Evolutionary conservation across 2,329 filamentous ascomycete species (phyloP), one percentile per base, ranked within the genome.

Genomic region (Amesomyces nigricolor): DNA sequence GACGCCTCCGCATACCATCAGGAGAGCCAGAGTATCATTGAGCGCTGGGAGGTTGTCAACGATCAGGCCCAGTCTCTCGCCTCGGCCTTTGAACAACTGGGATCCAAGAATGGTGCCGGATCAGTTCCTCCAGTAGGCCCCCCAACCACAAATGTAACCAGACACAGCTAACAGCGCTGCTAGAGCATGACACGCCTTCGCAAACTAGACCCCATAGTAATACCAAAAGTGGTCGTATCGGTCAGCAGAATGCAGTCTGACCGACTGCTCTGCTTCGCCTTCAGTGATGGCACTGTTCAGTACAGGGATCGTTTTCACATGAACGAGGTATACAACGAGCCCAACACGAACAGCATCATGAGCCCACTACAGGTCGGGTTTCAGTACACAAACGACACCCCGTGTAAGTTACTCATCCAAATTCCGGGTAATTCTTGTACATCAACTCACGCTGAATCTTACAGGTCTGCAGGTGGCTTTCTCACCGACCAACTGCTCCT

Each of bases 311-410:
- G 90, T 10, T 77, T 80, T 47, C 88, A 82, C 0, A 86, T 95
- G 79, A 77, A 82, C 4, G 78, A 85, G 51, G 74, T 91, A 0
- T 84, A 82, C 59, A 78, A 80, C 5, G 80, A 86, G 54, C 77
- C 79, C 29, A 86, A 87, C 63, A 71, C 82, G 7, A 79, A 82
- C 43, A 82, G 76, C 45, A 82, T 95, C 32, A 82, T 80, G 58
- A 87, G 83, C 54, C 76, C 95, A 29, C 76, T 85, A 29, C 89
- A 96, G 68, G 83, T 85, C 45, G 90, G 90, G 1, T 95, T 95
- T 69, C 77, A 79, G 6, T 94, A 88, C 66, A 70, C 79, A 4
- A 77, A 85, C 14, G 80, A 84, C 40, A 78, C 82, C 11, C 80
- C 87, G 57, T 86, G 86, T 87, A 70, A 70, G 79, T 62, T 9